These are phyloP conservation scores for Eutypa lata DNA, from an alignment of 2,329 filamentous ascomycete genomes.

Conservation along the genomic window DNA sequence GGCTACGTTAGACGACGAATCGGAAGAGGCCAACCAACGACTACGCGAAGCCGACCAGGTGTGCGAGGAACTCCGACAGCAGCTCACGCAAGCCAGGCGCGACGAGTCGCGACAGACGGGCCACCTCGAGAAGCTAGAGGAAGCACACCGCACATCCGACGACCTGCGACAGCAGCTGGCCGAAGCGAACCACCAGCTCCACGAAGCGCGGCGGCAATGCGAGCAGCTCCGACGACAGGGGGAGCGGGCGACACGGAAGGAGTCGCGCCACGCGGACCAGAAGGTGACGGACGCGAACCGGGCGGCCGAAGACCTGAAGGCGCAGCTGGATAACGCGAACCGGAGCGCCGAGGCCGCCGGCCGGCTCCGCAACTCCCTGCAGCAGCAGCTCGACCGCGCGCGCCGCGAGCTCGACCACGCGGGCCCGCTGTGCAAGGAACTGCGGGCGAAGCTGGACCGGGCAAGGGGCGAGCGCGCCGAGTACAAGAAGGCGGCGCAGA, in stretches of 20 bases:
- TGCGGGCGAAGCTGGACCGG: slow-evolving; percentile 66
- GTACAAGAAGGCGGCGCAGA: slow-evolving; percentile 52
- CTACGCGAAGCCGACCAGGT: slow-evolving; percentile 42
- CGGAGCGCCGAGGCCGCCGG: slow-evolving; percentile 50
- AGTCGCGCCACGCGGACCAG: slow-evolving; percentile 39
- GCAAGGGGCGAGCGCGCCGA: slow-evolving; percentile 63
- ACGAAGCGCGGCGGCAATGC: slow-evolving; percentile 51
- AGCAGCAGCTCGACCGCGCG: slow-evolving; percentile 20
- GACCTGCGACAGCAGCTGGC: slow-evolving; percentile 37
- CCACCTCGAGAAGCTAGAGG: slow-evolving; percentile 17
- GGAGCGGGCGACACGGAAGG: slow-evolving; percentile 34
- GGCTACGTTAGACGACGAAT: slow-evolving; percentile 61
- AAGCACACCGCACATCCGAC: slow-evolving; percentile 29
- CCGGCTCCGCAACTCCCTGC: slow-evolving; percentile 42
- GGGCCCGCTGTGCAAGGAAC: slow-evolving; percentile 34
- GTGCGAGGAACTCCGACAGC: slow-evolving; percentile 39
- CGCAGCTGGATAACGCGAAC: slow-evolving; percentile 34
- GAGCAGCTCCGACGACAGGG: slow-evolving; percentile 21
- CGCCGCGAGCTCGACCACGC: slow-evolving; percentile 20
- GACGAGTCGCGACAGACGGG: slow-evolving; percentile 18
- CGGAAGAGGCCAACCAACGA: slow-evolving; percentile 53
- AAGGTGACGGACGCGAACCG: slow-evolving; percentile 37
- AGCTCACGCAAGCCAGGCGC: slow-evolving; percentile 33
- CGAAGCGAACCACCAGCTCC: slow-evolving; percentile 65
- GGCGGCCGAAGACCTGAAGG: slow-evolving; percentile 16